Evolutionary conservation across 768 basidiomycete genomes (phyloP).

Genomic region (Termitomyces titanicus): DNA sequence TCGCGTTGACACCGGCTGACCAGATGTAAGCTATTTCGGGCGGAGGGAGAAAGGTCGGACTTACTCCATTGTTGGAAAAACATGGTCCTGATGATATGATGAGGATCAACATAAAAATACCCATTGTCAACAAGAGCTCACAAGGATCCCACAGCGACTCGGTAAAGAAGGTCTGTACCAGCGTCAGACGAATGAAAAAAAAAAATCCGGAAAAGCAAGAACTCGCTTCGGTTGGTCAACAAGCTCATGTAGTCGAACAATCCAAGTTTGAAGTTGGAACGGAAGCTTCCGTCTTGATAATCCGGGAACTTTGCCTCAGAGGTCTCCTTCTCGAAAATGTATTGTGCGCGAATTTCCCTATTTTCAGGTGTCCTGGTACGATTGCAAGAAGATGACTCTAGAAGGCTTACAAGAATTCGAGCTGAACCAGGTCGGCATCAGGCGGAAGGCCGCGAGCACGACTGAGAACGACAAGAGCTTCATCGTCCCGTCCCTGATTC

Average conservation of each 20-base stretch:
- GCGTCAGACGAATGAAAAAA: not conserved
- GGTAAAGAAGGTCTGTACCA: slow-evolving; percentile 49
- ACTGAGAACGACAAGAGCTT: slow-evolving; percentile 64
- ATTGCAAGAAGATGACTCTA: not conserved
- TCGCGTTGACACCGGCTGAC: slow-evolving; percentile 61
- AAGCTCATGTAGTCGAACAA: slow-evolving; percentile 60
- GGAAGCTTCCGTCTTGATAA: slow-evolving; percentile 57
- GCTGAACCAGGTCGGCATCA: slow-evolving; percentile 63
- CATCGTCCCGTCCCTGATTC: slow-evolving; percentile 71
- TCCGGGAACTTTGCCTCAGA: slow-evolving; percentile 53
- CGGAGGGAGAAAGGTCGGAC: slow-evolving; percentile 4
- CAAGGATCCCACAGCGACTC: slow-evolving; percentile 60
- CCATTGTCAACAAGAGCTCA: slow-evolving; percentile 19
- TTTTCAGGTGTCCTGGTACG: not conserved
- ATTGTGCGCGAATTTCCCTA: slow-evolving; percentile 72
- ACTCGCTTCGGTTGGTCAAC: slow-evolving; percentile 43
- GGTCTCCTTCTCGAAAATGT: slow-evolving; percentile 70
- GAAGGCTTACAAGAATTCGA: slow-evolving; percentile 60
- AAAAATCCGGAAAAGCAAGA: not conserved
- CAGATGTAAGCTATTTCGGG: not conserved
- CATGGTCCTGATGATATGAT: slow-evolving; percentile 46
- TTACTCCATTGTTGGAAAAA: slow-evolving; percentile 81
- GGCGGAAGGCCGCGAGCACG: slow-evolving; percentile 50
- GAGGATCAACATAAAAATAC: not conserved
- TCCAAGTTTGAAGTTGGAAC: slow-evolving; percentile 60